Evolutionary conservation across 2,329 filamentous ascomycete species (phyloP).

Genomic region (Oidium heveae): DNA sequence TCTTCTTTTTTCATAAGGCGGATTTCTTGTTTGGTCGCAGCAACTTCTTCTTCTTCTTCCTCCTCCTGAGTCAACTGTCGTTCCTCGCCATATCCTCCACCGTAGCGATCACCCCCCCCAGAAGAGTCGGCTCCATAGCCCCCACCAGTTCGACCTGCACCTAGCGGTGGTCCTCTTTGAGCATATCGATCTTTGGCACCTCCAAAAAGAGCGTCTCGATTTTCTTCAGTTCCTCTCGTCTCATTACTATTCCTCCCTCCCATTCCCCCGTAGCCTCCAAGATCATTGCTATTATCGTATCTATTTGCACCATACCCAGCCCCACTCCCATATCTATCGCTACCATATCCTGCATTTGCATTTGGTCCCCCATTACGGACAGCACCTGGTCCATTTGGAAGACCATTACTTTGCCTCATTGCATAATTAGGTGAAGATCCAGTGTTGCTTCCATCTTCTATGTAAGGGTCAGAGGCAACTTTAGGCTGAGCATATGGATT

Average conservation of each 20-base stretch:
- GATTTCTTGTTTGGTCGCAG: conserved; percentile 49
- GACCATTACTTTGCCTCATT: conserved; percentile 10
- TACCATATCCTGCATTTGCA: conserved; percentile 22
- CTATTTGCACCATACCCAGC: conserved; percentile 6
- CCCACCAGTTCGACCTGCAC: conserved; percentile 7
- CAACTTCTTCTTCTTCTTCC: conserved; percentile 47
- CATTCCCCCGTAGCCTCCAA: conserved; percentile 34
- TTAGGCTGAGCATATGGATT: conserved; percentile 14
- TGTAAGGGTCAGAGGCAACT: conserved; percentile 29
- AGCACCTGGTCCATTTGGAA: conserved; percentile 10
- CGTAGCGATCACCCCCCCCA: conserved; percentile 9
- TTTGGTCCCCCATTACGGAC: conserved; percentile 14
- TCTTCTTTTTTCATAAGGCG: conserved; percentile 54
- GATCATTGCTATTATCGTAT: conserved; percentile 13
- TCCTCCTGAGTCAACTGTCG: conserved; percentile 59
- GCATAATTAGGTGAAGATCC: conserved; percentile 11
- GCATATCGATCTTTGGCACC: conserved; percentile 14
- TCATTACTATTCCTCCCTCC: conserved; percentile 21
- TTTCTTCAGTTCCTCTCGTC: conserved; percentile 20
- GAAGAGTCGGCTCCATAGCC: conserved; percentile 9
- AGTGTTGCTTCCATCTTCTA: conserved; percentile 25
- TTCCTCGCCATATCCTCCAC: conserved; percentile 36
- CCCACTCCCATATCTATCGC: conserved; percentile 22
- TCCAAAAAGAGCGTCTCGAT: conserved; percentile 36
- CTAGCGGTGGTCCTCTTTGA: conserved; percentile 6